phyloP scores from a whole-genome alignment of 1,284 basidiomycete genomes.

The Chalciporus sp. region DNA sequence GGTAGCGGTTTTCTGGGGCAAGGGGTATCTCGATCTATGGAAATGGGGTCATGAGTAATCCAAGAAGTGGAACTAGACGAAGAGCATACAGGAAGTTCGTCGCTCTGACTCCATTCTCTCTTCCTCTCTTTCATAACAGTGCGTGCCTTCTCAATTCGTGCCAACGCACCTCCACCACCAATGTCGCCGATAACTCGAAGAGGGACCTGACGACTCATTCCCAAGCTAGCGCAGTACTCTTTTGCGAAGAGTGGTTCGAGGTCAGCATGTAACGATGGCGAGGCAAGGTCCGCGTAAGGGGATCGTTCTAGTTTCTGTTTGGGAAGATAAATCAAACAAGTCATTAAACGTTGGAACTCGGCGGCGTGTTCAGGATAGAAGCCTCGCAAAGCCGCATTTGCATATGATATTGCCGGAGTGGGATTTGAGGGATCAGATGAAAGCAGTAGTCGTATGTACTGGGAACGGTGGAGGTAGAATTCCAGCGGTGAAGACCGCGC shows the following conservation, averaged over 20 bases:
- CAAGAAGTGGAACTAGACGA: not conserved
- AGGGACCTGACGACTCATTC: slow-evolving; percentile 87
- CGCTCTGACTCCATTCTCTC: slow-evolving; percentile 87
- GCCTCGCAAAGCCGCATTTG: slow-evolving; percentile 62
- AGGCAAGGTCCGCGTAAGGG: slow-evolving; percentile 75
- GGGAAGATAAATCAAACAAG: slow-evolving; percentile 75
- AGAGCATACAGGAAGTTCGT: slow-evolving; percentile 79
- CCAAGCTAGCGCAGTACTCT: slow-evolving; percentile 87
- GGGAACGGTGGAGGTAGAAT: slow-evolving; percentile 85
- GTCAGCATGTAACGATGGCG: slow-evolving; percentile 69
- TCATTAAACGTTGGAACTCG: slow-evolving; percentile 80
- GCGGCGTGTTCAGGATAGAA: slow-evolving; percentile 66
- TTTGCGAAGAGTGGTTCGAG: slow-evolving; percentile 82
- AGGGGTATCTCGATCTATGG: slow-evolving; percentile 91
- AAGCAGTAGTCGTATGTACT: slow-evolving; percentile 76
- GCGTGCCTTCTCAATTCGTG: slow-evolving; percentile 89
- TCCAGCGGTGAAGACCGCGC: slow-evolving; percentile 77
- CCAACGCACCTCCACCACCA: slow-evolving; percentile 86
- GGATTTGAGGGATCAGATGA: slow-evolving; percentile 56
- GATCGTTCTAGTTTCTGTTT: slow-evolving; percentile 61
- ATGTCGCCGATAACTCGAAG: slow-evolving; percentile 88
- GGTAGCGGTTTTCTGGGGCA: slow-evolving; percentile 84
- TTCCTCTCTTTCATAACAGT: slow-evolving; percentile 91
- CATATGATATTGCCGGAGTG: slow-evolving; percentile 73
- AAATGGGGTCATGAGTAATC: slow-evolving; percentile 5